These are phyloP conservation scores for Chrysopogon serrulatus DNA, from an alignment of 176 grass and related monocot species.

Conservation along the genomic window DNA sequence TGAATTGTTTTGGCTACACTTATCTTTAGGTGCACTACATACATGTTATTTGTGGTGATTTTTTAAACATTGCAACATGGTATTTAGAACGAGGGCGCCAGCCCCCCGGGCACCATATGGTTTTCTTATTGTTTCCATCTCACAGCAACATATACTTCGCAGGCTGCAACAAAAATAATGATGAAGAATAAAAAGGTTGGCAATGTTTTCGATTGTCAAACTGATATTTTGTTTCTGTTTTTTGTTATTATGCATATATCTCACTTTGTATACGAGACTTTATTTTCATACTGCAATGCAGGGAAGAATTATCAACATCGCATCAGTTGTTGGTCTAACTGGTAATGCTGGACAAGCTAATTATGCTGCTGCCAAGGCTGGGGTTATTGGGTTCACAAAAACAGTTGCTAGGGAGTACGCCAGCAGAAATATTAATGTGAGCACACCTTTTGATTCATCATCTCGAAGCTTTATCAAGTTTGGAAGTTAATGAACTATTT, in stretches of 20 bases:
- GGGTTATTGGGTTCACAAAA: constrained; percentile 98
- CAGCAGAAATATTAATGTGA: constrained; percentile 95
- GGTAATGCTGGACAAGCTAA: constrained; percentile 95
- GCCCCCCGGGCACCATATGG: too few relatives aligned
- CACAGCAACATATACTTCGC: constrained; percentile 26
- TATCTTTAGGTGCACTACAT: too few relatives aligned
- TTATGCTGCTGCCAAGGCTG: constrained; percentile 90
- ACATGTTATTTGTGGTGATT: too few relatives aligned
- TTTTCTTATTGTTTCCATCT: constrained; percentile 20
- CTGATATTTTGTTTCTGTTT: not conserved
- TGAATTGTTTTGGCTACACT: too few relatives aligned
- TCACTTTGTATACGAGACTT: not conserved
- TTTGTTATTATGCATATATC: not conserved
- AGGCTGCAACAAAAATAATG: constrained; percentile 99
- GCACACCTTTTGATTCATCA: not conserved
- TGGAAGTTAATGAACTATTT: constrained; percentile 23
- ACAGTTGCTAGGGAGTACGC: constrained; percentile 95
- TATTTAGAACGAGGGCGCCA: too few relatives aligned
- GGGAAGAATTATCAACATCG: constrained; percentile 95
- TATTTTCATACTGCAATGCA: constrained; percentile 27
- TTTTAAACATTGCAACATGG: too few relatives aligned
- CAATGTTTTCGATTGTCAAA: not conserved
- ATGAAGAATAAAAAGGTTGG: constrained; percentile 94
- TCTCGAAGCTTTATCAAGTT: constrained; percentile 2
- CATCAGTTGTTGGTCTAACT: constrained; percentile 88